phyloP scores from a whole-genome alignment of 1,139 yeast species.

The Debaryomyces nepalensis region DNA sequence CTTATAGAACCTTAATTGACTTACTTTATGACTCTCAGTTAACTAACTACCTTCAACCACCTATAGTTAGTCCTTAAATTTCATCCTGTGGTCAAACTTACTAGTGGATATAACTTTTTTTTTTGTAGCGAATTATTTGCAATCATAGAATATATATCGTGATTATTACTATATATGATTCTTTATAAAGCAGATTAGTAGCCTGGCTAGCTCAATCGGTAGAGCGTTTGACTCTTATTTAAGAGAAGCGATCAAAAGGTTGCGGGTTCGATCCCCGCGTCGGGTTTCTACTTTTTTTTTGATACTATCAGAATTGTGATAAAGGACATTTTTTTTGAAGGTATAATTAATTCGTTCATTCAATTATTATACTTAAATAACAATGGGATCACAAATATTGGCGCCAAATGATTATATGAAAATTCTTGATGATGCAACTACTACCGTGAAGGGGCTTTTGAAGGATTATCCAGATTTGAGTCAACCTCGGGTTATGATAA shows the following conservation, averaged over 20 bases:
- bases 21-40: background rate
- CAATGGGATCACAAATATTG: slow-evolving; percentile 7
- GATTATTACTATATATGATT: too few species aligned
- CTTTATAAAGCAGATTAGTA: slow-evolving; percentile 12
- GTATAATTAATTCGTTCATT: background rate
- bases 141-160: too few species aligned
- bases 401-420: slow-evolving; percentile 22
- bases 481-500: slow-evolving; percentile 69
- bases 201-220: slow-evolving; percentile 28
- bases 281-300: slow-evolving; percentile 27
- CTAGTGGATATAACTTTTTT: background rate
- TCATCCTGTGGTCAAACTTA: background rate
- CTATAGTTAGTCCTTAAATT: background rate
- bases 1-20: background rate
- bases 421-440: slow-evolving; percentile 27
- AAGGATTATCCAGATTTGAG: slow-evolving; percentile 24
- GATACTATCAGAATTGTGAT: too few species aligned
- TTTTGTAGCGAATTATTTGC: background rate
- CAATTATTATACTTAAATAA: background rate
- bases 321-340: background rate
- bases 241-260: slow-evolving; percentile 33
- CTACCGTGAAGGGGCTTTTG: slow-evolving; percentile 22
- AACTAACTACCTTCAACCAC: background rate
- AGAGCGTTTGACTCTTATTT: slow-evolving; percentile 26
- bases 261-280: slow-evolving; percentile 46